phyloP scores from a whole-genome alignment of 495 filamentous ascomycete genomes.

The Tetracladium setigerum region DNA sequence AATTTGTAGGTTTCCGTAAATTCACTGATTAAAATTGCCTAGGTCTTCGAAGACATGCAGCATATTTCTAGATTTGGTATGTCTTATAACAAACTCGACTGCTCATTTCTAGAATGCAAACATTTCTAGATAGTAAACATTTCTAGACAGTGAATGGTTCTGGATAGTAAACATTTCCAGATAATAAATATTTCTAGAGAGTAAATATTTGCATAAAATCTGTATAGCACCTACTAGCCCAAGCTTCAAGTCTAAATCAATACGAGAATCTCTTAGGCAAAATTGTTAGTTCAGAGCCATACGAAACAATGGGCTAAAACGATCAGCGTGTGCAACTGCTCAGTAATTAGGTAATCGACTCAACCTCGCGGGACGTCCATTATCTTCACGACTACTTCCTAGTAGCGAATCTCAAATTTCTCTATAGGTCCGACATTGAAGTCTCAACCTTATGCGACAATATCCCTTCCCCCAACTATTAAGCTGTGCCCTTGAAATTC shows the following conservation, averaged over 20 bases:
- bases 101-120: too few relatives aligned
- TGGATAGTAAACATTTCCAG: too few relatives aligned
- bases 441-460: background rate
- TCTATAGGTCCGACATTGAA: constrained; percentile 12
- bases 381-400: background rate
- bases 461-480: background rate
- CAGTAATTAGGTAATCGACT: background rate
- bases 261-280: background rate
- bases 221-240: background rate
- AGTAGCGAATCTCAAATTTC: constrained; percentile 7
- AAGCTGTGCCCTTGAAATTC: constrained; percentile 5
- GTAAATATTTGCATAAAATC: too few relatives aligned
- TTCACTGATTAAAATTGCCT: too few relatives aligned
- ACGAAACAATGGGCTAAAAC: background rate
- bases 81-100: too few relatives aligned
- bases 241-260: background rate
- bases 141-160: too few relatives aligned
- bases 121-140: too few relatives aligned
- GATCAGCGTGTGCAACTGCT: constrained; percentile 6
- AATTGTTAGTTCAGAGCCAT: background rate
- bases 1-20: too few relatives aligned
- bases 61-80: too few relatives aligned
- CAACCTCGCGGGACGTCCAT: constrained; percentile 1
- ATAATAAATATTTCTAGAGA: too few relatives aligned
- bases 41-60: too few relatives aligned